Evolutionary conservation across 2,329 filamentous ascomycete genomes (phyloP), one percentile per base, ranked within the genome.

Genomic region (Epichloe brachyelytri): DNA sequence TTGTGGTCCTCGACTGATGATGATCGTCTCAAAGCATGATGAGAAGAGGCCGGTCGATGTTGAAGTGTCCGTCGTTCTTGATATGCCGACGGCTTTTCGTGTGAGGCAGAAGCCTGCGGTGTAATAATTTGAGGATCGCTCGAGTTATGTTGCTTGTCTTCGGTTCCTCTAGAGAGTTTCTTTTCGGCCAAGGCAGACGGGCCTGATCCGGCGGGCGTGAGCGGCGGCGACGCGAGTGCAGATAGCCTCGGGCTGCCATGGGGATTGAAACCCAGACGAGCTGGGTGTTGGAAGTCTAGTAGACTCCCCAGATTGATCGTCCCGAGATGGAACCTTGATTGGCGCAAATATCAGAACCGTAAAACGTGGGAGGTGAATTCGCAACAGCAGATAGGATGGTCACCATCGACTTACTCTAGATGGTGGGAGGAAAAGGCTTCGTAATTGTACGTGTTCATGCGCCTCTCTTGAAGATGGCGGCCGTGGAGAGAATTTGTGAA

Each of bases 391-490:
- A 8, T 63, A 53, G 2, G n/a, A 20, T 45, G n/a, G 14, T 52
- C 22, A 46, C 34, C 17, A 19, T 30, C 33, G n/a, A 78, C 85
- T 69, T 81, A 91, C 88, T 69, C 87, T 79, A 44, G 88, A 91
- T 34, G 80, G 77, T 38, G 93, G 91, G 49, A 97, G 75, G 93
- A 97, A 56, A 95, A 83, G 36, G 91, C 85, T 65, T 96, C 90
- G 62, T 90, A 97, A 43, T 85, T 83, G 68, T 88, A 95, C 63
- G 89, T 87, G 63, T 85, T 86, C 74, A 95, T 80, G 56, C 90
- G 81, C 52, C 82, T 78, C 60, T 90, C 85, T 70, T 96, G 90
- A 54, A 95, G 76, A 59, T 84, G 81, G 45, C 82, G 78, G 55
- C 81, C 80, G 57, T 88, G 85, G 26, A 95, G 72, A 22, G 80